Evolutionary conservation across 1,284 basidiomycete species (phyloP).

Genomic region (Microbotryum violaceum): DNA sequence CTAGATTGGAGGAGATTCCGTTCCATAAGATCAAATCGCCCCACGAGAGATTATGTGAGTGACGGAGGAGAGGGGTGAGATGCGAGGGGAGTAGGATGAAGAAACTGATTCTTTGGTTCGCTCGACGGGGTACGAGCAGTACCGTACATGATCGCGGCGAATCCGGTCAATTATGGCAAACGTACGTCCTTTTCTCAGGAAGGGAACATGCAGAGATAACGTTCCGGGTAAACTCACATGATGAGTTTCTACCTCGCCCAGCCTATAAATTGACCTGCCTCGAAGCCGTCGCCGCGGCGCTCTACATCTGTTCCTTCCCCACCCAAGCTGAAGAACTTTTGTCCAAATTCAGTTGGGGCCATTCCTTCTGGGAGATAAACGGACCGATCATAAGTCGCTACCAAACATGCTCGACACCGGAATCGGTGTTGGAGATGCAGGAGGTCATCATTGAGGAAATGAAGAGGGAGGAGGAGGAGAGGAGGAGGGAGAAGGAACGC

Average conservation of each 20-base stretch:
- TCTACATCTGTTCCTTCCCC: conserved; percentile 81
- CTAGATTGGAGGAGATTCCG: conserved; percentile 84
- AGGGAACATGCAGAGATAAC: not conserved
- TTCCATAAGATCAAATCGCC: conserved; percentile 89
- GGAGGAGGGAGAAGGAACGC: conserved; percentile 13
- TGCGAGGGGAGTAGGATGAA: not conserved
- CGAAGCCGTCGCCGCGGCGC: conserved; percentile 88
- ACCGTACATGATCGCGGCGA: conserved; percentile 83
- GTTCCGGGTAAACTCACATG: not conserved
- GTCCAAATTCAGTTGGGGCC: conserved; percentile 77
- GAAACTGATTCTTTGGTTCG: not conserved
- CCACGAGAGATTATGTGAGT: conserved; percentile 78
- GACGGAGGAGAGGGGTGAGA: too few relatives aligned
- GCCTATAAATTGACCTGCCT: conserved; percentile 36
- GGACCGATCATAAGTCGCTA: conserved; percentile 62
- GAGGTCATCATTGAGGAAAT: conserved; percentile 66
- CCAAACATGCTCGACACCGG: conserved; percentile 57
- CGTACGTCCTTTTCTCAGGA: conserved; percentile 47
- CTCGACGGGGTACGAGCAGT: conserved; percentile 48
- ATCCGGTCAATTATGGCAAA: conserved; percentile 91
- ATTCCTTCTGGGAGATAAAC: conserved; percentile 76
- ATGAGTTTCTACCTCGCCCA: not conserved
- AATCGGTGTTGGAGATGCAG: conserved; percentile 60
- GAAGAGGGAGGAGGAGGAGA: conserved; percentile 54
- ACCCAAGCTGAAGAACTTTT: conserved; percentile 68